phyloP scores from a whole-genome alignment of 2,329 filamentous ascomycete species.

The Aspergillus oerlinghausenensis region DNA sequence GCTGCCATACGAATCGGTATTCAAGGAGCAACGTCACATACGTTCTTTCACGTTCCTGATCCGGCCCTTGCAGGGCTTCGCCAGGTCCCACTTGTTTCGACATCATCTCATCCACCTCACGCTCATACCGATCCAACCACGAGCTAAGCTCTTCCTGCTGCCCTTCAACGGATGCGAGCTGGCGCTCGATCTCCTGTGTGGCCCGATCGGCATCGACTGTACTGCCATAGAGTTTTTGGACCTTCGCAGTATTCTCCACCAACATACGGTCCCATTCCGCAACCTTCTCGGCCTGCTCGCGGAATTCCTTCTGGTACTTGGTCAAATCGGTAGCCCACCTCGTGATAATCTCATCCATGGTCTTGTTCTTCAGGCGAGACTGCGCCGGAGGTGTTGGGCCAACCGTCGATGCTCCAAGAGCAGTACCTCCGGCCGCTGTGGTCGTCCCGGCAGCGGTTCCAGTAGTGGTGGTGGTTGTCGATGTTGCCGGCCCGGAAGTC shows the following conservation, averaged over 20 bases:
- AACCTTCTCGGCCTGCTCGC: constrained; percentile 80
- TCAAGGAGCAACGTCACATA: constrained; percentile 42
- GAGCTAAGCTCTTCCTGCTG: constrained; percentile 86
- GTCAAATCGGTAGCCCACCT: constrained; percentile 92
- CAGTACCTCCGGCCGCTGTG: constrained; percentile 24
- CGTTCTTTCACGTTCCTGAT: constrained; percentile 91
- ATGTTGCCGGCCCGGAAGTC: constrained; percentile 30
- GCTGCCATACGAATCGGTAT: neutral
- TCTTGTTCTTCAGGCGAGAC: constrained; percentile 93
- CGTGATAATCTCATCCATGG: constrained; percentile 98
- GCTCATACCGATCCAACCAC: constrained; percentile 88
- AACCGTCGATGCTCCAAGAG: constrained; percentile 67
- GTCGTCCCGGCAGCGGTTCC: constrained; percentile 30
- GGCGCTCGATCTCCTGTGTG: constrained; percentile 88
- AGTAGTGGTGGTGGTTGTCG: constrained; percentile 21
- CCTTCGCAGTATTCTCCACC: constrained; percentile 91
- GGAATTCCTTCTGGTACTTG: constrained; percentile 96
- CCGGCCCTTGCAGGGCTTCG: constrained; percentile 76
- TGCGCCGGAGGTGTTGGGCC: constrained; percentile 75
- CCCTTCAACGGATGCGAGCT: constrained; percentile 81
- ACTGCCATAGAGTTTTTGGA: constrained; percentile 84
- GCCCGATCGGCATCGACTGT: constrained; percentile 93
- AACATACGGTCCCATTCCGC: constrained; percentile 87
- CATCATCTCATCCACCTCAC: constrained; percentile 85
- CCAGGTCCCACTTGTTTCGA: constrained; percentile 69